Conservation (phyloP, 2,329 filamentous ascomycete species). For the Pyricularia grisea region DNA sequence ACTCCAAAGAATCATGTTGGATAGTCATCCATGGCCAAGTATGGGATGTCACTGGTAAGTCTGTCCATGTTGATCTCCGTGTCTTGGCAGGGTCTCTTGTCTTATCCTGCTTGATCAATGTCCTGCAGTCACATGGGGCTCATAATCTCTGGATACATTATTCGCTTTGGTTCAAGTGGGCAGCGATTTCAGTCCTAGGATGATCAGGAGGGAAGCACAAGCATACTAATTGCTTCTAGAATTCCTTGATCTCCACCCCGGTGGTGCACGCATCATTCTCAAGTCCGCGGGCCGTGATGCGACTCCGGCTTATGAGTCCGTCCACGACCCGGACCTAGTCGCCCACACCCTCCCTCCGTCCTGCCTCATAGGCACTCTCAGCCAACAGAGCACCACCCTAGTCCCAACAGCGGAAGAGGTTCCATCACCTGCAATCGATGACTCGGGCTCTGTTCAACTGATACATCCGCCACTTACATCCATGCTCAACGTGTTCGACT, state of each 20-base stretch:
- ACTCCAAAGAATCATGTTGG: slow-evolving; percentile 2
- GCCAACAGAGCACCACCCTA: neutral
- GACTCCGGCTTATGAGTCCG: neutral
- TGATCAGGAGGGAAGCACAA: neutral
- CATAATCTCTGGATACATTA: neutral
- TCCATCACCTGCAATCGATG: neutral
- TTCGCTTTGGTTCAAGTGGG: too few relatives aligned
- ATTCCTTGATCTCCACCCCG: slow-evolving; percentile 1
- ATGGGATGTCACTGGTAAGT: slow-evolving; percentile 4
- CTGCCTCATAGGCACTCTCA: neutral
- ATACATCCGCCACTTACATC: slow-evolving; percentile 8
- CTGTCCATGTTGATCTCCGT: too few relatives aligned
- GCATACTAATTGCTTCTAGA: neutral
- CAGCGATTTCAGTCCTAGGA: neutral
- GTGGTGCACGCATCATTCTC: neutral
- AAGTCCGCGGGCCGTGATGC: neutral
- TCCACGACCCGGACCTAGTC: neutral
- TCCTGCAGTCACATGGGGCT: neutral
- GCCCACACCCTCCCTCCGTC: neutral
- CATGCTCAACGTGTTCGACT: slow-evolving; percentile 30
- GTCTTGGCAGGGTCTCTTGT: neutral
- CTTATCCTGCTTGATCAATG: neutral
- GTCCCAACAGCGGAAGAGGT: neutral
- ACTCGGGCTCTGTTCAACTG: neutral
- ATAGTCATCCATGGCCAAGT: neutral